Base-by-base conservation (phyloP, 2,329 filamentous ascomycete genomes). In the Plectosphaerella cucumerina region DNA sequence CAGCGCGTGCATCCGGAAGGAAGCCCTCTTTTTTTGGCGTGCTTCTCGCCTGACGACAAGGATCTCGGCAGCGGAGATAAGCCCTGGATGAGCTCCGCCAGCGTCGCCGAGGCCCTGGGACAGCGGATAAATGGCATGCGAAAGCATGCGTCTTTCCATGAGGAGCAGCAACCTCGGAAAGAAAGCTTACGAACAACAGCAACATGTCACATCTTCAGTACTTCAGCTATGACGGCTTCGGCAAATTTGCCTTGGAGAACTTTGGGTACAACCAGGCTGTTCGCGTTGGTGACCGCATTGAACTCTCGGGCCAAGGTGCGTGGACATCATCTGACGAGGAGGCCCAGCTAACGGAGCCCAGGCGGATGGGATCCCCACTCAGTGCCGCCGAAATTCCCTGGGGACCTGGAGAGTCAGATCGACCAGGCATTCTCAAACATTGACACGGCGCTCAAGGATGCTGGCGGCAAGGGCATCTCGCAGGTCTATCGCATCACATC, bases 361-460 rank as follows among this genome's bases (percentile, higher is more conserved):
- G 68, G 64, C 14, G 67, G 62, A 4, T 69, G 66, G 62, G 52
- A 60, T 1, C 54, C 54, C 1, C 17, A 54, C 5, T 56, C 56
- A 0, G 53, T 53, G 2, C 44, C 43, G 2, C 34, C 71, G 65
- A 45, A 58, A 60, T 62, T 76, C 44, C 50, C 59, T 49, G 56
- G 55, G 4, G 64, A 71, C 10, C 61, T 74, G 34, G 66, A 69
- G 33, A 64, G 64, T 0, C 65, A 78, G 49, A 73, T 79, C 44
- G 72, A 74, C 48, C 65, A 72, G 53, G 75, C 79, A 0, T 84
- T 84, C 57, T 58, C 59, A 0, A 84, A 84, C 50, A 74, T 84
- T 4, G 76, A 84, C 3, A 59, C 68, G 1, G 65, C 61, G 6
- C 62, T 84, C 1, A 72, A 69, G 47, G 53, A 70, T 3, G 78